Conservation (phyloP, 371 early-diverging fungal species). For the Mucor racemosus region DNA sequence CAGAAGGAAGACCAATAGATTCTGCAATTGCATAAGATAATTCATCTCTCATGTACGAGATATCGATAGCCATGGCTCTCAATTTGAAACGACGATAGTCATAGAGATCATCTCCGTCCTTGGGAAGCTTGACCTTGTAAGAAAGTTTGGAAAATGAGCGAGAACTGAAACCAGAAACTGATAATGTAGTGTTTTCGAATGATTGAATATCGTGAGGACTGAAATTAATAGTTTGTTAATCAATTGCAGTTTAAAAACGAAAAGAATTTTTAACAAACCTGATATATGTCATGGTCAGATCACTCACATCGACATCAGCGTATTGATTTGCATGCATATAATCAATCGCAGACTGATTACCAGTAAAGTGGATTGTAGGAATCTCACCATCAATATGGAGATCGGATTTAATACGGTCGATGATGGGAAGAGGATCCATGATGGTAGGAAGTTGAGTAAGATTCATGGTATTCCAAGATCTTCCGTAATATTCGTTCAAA, state of each 20-base stretch:
- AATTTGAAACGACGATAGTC: conserved; percentile 40
- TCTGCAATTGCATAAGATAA: conserved; percentile 49
- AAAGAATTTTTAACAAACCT: conserved; percentile 18
- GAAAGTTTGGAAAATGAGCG: conserved; percentile 23
- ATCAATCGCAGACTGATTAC: conserved; percentile 22
- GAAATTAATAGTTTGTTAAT: too few relatives aligned
- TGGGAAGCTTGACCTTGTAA: conserved; percentile 34
- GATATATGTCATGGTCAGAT: conserved; percentile 36
- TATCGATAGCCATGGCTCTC: conserved; percentile 43
- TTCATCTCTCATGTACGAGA: conserved; percentile 56
- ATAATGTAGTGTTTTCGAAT: conserved; percentile 17
- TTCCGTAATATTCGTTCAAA: conserved; percentile 23
- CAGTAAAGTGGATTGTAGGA: conserved; percentile 30
- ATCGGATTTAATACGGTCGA: conserved; percentile 25
- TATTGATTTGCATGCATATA: conserved; percentile 27
- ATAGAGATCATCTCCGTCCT: conserved; percentile 26
- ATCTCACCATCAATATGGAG: conserved; percentile 32
- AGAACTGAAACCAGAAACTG: conserved; percentile 35
- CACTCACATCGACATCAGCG: conserved; percentile 15
- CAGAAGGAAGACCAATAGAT: conserved; percentile 47
- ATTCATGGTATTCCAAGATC: conserved; percentile 25
- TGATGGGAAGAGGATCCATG: conserved; percentile 13
- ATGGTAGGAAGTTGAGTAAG: conserved; percentile 13
- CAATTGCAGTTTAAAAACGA: background rate
- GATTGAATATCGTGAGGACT: conserved; percentile 12